These are phyloP conservation scores for Penicillium expansum DNA, from an alignment of 2,329 filamentous ascomycete species.

Conservation along the genomic window DNA sequence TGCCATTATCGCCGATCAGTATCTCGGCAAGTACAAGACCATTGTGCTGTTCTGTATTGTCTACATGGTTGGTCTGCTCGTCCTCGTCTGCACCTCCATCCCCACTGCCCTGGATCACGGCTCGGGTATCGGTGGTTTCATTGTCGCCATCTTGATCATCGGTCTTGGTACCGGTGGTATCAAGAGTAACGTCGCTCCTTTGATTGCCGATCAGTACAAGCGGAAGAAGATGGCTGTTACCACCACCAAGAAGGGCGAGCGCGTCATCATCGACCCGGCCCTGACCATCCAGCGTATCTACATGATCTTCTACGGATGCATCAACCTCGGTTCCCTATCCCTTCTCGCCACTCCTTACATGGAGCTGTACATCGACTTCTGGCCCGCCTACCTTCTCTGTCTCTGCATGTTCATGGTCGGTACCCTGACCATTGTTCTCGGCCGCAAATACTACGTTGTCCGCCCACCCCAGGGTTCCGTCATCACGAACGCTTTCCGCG, in stretches of 20 bases:
- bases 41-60: constrained; percentile 56
- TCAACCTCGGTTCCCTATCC: constrained; percentile 70
- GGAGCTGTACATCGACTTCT: constrained; percentile 66
- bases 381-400: constrained; percentile 62
- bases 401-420: constrained; percentile 64
- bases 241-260: constrained; percentile 47
- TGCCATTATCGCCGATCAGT: constrained; percentile 60
- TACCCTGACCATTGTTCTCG: constrained; percentile 53
- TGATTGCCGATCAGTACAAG: constrained; percentile 66
- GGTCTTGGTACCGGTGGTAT: constrained; percentile 67
- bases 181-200: constrained; percentile 62
- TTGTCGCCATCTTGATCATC: constrained; percentile 59
- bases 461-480: constrained; percentile 60
- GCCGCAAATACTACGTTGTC: constrained; percentile 47
- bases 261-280: constrained; percentile 64
- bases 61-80: constrained; percentile 57
- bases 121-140: constrained; percentile 55
- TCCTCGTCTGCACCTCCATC: constrained; percentile 56
- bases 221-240: constrained; percentile 53
- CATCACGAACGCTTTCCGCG: constrained; percentile 64
- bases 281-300: constrained; percentile 67
- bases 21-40: constrained; percentile 61
- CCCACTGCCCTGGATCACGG: constrained; percentile 51
- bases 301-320: constrained; percentile 72
- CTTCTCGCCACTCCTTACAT: constrained; percentile 65